phyloP scores from a whole-genome alignment of 1,284 basidiomycete species.

The Apiotrichum veenhuisii region DNA sequence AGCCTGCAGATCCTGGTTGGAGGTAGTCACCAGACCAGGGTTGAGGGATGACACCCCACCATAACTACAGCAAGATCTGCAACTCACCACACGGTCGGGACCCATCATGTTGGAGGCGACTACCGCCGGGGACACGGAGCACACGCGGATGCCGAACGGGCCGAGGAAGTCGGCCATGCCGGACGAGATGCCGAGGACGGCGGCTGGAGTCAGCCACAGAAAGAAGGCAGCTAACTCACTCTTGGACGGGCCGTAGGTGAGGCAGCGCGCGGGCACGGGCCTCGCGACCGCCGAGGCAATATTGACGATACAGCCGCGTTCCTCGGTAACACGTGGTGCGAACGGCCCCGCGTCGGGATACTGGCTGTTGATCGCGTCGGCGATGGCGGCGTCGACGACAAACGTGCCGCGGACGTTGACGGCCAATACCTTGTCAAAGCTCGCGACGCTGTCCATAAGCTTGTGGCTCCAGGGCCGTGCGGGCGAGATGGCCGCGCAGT shows the following conservation, averaged over 20 bases:
- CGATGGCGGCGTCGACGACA: constrained; percentile 26
- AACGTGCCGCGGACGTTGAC: constrained; percentile 35
- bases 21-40: too few relatives aligned
- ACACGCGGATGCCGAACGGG: constrained; percentile 34
- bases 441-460: constrained; percentile 11
- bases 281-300: constrained; percentile 27
- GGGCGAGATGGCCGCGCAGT: constrained; percentile 30
- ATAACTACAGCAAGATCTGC: too few relatives aligned
- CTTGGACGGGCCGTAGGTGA: constrained; percentile 35
- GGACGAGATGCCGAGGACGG: constrained; percentile 21
- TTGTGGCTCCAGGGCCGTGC: constrained; percentile 17
- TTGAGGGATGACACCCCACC: too few relatives aligned
- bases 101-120: constrained; percentile 29
- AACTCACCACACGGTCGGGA: constrained; percentile 16
- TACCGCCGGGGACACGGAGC: constrained; percentile 30
- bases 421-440: constrained; percentile 25
- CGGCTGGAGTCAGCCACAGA: not conserved
- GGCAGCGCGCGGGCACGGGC: constrained; percentile 28
- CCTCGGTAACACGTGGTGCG: constrained; percentile 19
- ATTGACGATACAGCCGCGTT: constrained; percentile 36
- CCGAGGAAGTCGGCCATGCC: constrained; percentile 29
- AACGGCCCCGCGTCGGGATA: constrained; percentile 23
- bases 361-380: constrained; percentile 37
- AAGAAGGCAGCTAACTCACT: not conserved
- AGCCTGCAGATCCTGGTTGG: too few relatives aligned